Evolutionary conservation across 2,329 filamentous ascomycete species (phyloP).

Genomic region (Clonostachys rosea): DNA sequence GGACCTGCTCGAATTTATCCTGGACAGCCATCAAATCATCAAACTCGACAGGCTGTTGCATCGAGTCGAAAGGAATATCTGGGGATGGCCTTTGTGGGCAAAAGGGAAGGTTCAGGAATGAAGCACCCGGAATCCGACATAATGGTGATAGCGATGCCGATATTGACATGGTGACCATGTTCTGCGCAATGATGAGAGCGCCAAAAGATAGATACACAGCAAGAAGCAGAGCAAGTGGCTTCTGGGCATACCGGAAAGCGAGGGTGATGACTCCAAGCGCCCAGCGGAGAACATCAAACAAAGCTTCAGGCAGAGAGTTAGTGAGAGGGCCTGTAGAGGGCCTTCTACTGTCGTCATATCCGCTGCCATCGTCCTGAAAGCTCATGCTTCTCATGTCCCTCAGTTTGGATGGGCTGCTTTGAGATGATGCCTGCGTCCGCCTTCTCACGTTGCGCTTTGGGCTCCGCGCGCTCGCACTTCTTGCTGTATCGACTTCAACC

Average conservation of each 20-base stretch:
- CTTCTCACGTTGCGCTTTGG: background rate
- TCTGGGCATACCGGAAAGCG: constrained; percentile 58
- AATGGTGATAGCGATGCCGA: constrained; percentile 61
- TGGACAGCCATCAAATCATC: constrained; percentile 72
- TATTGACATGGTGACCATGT: constrained; percentile 57
- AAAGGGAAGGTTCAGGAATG: constrained; percentile 58
- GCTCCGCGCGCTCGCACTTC: background rate
- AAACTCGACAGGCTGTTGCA: constrained; percentile 52
- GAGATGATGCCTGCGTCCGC: background rate
- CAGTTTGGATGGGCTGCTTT: background rate
- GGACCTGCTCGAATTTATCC: constrained; percentile 69
- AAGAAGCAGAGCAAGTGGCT: constrained; percentile 56
- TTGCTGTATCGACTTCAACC: constrained; percentile 26
- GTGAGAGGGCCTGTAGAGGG: constrained; percentile 14
- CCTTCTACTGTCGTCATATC: constrained; percentile 9
- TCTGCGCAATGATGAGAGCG: constrained; percentile 52
- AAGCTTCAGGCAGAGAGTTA: constrained; percentile 25
- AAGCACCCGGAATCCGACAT: constrained; percentile 64
- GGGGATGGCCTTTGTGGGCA: constrained; percentile 33
- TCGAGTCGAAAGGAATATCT: constrained; percentile 3
- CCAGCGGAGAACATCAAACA: constrained; percentile 41
- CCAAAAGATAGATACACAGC: constrained; percentile 58
- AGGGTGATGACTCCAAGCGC: constrained; percentile 49
- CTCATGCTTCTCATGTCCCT: constrained; percentile 10
- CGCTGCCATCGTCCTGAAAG: constrained; percentile 7